Conservation (phyloP, 768 basidiomycete genomes). For the Suillus fuscotomentosus region DNA sequence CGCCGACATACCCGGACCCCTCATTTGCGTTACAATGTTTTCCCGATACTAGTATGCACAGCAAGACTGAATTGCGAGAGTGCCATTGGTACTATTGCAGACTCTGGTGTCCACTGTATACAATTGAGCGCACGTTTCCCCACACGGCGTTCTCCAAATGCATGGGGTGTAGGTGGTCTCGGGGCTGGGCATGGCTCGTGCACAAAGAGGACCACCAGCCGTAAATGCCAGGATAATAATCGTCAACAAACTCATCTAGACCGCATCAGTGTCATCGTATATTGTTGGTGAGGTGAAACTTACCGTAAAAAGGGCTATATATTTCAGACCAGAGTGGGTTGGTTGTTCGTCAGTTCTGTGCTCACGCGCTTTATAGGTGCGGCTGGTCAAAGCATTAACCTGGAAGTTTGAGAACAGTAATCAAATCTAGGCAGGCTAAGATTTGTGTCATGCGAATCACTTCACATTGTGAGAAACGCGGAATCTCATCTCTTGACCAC, state of each 20-base stretch:
- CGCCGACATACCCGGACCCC: background rate
- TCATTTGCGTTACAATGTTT: too few relatives aligned
- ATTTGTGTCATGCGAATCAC: too few relatives aligned
- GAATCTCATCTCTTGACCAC: background rate
- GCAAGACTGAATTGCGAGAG: too few relatives aligned
- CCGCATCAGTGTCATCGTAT: background rate
- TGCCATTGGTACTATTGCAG: too few relatives aligned
- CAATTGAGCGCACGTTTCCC: background rate
- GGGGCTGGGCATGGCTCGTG: background rate
- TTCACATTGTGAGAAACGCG: too few relatives aligned
- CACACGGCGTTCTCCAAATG: slow-evolving; percentile 5
- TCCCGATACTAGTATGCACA: too few relatives aligned
- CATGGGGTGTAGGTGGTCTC: background rate
- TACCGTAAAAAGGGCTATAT: background rate
- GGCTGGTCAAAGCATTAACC: background rate
- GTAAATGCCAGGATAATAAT: background rate
- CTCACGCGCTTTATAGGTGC: background rate
- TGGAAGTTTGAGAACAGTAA: background rate
- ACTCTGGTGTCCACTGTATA: too few relatives aligned
- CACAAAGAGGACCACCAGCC: background rate
- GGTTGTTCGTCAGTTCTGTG: background rate
- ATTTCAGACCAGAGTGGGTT: background rate
- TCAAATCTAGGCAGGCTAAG: background rate
- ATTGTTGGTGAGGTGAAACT: background rate
- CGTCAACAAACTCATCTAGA: background rate